Base-by-base conservation (phyloP, 2,329 filamentous ascomycete species). In the Ceratocystis colombiana region DNA sequence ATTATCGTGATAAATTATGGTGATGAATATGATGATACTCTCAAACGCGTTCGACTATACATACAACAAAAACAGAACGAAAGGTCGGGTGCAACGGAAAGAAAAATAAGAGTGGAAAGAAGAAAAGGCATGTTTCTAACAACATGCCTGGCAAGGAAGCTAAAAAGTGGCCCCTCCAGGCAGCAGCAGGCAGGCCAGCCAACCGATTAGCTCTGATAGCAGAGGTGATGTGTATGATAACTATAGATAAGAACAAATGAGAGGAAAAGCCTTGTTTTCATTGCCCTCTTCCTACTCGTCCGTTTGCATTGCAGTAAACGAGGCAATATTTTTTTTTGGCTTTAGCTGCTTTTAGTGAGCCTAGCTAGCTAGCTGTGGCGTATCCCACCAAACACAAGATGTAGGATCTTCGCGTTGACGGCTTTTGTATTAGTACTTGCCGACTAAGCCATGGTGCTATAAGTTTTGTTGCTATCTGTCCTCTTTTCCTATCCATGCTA, bases 281-380 rank as follows among this genome's bases (percentile, higher is more conserved):
- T 41, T 12, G 37, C 10, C 37, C 15, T 41, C 37, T 15, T 41
- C 12, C 37, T 41, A 1, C 64, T 22, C 1, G 17, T 22, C 48
- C 64, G 64, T 65, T 61, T 61, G 53, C 55, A 65, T 45, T 22
- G 50, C 37, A 62, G 3, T 1, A 33, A 28, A 61, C 28, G 64
- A 61, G 64, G 55, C 25, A 46, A 62, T 44, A 53, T 15, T 8
- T 25, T 20, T 20, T n/a, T 10, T 22, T 50, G 22, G 48, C 22
- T 15, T 65, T n/a, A 15, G 37, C 37, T 41, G 37, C 10, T 15
- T 41, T 41, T 41, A 15, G 10, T 41, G 37, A 41, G 37, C 12
- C 10, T 41, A 41, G 37, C 10, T 20, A 46, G n/a, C 17, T 28
- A 20, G 44, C 22, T 61, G 64, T 61, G 53, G 57, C 64, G 64